phyloP scores from a whole-genome alignment of 192 early-diverging fungal species.

The Umbelopsis sp. region DNA sequence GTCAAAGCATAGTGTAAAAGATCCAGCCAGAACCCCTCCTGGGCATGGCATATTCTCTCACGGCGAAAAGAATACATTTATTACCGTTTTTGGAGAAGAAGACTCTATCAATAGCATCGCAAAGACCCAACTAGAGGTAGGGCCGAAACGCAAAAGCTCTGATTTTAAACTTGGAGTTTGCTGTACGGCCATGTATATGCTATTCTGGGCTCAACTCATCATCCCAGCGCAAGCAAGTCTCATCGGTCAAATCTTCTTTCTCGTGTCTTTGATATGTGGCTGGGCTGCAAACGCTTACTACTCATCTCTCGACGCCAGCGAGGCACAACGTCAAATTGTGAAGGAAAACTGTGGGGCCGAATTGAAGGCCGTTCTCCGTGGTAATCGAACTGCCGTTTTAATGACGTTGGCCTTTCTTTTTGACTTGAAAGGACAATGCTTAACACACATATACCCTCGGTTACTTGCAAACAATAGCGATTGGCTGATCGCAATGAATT shows the following conservation, averaged over 20 bases:
- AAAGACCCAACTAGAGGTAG: not conserved
- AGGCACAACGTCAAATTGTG: not conserved
- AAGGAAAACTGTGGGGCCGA: not conserved
- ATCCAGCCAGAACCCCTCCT: not conserved
- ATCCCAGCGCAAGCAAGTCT: not conserved
- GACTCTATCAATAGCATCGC: not conserved
- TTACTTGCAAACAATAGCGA: too few species aligned
- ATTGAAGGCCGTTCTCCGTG: not conserved
- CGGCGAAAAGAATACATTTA: not conserved
- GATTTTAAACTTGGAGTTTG: not conserved
- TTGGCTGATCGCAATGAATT: too few species aligned
- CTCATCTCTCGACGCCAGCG: not conserved
- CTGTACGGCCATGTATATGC: not conserved
- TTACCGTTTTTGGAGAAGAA: not conserved
- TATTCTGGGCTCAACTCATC: not conserved
- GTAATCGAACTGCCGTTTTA: not conserved
- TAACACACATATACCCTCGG: too few species aligned
- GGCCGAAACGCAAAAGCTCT: not conserved
- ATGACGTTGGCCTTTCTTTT: not conserved
- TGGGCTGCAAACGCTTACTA: not conserved
- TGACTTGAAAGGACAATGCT: not conserved
- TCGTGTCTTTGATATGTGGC: not conserved
- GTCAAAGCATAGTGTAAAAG: not conserved
- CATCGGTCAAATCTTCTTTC: not conserved
- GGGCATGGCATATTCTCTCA: not conserved